Conservation (phyloP, 2,329 filamentous ascomycete species). For the Pyricularia sp. region DNA sequence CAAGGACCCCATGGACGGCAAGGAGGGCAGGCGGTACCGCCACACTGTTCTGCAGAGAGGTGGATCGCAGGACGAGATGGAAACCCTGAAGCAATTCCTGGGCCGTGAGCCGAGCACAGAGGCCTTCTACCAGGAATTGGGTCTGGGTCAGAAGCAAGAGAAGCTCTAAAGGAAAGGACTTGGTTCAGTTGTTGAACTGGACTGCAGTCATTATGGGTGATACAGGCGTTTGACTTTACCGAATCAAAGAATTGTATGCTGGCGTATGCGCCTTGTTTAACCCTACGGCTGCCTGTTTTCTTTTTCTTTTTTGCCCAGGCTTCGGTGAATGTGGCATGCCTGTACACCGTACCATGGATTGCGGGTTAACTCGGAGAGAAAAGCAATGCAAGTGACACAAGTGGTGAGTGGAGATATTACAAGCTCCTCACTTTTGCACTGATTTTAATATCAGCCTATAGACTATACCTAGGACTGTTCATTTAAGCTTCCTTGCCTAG, state of each 20-base stretch:
- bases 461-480: too few relatives aligned
- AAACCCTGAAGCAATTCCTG: slow-evolving; percentile 67
- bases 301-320: too few relatives aligned
- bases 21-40: slow-evolving; percentile 65
- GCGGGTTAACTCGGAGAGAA: too few relatives aligned
- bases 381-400: too few relatives aligned
- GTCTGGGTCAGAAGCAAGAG: slow-evolving; percentile 22
- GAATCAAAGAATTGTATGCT: not conserved
- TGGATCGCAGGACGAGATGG: slow-evolving; percentile 73
- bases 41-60: slow-evolving; percentile 71
- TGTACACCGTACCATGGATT: too few relatives aligned
- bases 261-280: not conserved
- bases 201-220: not conserved
- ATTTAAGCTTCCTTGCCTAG: too few relatives aligned
- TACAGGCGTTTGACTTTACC: not conserved
- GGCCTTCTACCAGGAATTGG: slow-evolving; percentile 72
- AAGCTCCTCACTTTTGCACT: too few relatives aligned
- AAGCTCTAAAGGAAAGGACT: not conserved
- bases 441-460: too few relatives aligned
- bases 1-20: slow-evolving; percentile 66
- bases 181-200: not conserved
- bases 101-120: slow-evolving; percentile 68
- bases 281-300: not conserved
- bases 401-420: too few relatives aligned
- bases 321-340: too few relatives aligned